phyloP scores from a whole-genome alignment of 2,329 filamentous ascomycete species.

The Colletotrichum ledebouriae region DNA sequence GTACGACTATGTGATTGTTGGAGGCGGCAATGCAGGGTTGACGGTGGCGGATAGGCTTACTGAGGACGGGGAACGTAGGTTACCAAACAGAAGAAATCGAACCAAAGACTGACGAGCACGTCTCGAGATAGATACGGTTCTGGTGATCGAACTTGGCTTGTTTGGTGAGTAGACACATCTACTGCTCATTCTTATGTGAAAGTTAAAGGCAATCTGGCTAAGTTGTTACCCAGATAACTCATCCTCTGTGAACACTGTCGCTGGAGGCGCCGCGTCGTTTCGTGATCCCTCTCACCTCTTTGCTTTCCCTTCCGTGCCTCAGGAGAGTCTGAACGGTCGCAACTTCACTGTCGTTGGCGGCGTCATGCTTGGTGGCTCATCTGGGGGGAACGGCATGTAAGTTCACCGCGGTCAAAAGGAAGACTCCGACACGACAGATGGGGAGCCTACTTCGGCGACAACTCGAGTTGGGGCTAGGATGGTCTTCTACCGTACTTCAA shows the following conservation, averaged over 20 bases:
- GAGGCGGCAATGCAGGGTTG: slow-evolving; percentile 43
- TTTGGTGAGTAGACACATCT: slow-evolving; percentile 26
- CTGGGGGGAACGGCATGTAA: slow-evolving; percentile 48
- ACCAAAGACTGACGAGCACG: neutral
- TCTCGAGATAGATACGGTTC: slow-evolving; percentile 36
- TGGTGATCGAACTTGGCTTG: slow-evolving; percentile 45
- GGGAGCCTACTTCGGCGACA: slow-evolving; percentile 44
- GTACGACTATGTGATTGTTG: slow-evolving; percentile 46
- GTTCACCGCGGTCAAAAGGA: slow-evolving; percentile 47
- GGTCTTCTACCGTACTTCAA: slow-evolving; percentile 49
- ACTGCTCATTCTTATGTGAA: too few species aligned
- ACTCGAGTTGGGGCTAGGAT: slow-evolving; percentile 47
- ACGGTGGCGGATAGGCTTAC: slow-evolving; percentile 43
- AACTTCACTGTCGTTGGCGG: slow-evolving; percentile 44
- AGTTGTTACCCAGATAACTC: slow-evolving; percentile 40
- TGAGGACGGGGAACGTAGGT: slow-evolving; percentile 43
- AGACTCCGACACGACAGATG: slow-evolving; percentile 49
- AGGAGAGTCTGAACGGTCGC: slow-evolving; percentile 40
- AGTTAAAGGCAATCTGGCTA: too few species aligned
- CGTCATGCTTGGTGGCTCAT: slow-evolving; percentile 48
- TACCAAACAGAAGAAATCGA: neutral
- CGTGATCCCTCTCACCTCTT: slow-evolving; percentile 23
- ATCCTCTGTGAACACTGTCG: slow-evolving; percentile 45
- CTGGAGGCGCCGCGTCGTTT: slow-evolving; percentile 34
- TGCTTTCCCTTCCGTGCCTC: slow-evolving; percentile 41